Percentiles rank a stretch among this genome's conserved stretches.
phyloP scores from a whole-genome alignment of 805 yeast species.

The Grigorovia yakushimaensis region DNA sequence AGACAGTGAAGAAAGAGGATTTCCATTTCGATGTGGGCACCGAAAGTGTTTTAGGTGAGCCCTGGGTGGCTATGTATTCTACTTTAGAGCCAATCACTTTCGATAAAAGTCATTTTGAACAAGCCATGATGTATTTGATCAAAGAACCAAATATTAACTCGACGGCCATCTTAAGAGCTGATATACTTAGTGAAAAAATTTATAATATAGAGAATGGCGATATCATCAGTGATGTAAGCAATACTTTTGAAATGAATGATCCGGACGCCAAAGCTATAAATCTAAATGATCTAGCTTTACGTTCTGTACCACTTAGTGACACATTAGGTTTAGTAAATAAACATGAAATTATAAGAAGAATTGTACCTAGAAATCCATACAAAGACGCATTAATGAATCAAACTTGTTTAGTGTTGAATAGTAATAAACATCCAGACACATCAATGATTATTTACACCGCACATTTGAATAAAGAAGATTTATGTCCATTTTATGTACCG shows the following conservation, averaged over 20 bases:
- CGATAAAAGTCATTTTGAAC: slow-evolving; percentile 44
- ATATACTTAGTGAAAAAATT: slow-evolving; percentile 47
- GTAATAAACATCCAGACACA: slow-evolving; percentile 27
- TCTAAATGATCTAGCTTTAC: slow-evolving; percentile 36
- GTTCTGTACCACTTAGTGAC: slow-evolving; percentile 21
- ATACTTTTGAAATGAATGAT: slow-evolving; percentile 4
- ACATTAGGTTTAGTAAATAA: slow-evolving; percentile 25
- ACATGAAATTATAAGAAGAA: slow-evolving; percentile 62
- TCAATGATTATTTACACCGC: slow-evolving; percentile 68
- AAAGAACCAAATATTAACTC: slow-evolving; percentile 85
- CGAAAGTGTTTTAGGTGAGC: slow-evolving; percentile 19
- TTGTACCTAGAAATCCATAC: slow-evolving; percentile 85
- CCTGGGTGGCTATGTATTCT: slow-evolving; percentile 23
- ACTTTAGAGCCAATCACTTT: slow-evolving; percentile 17
- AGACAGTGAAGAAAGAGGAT: neutral
- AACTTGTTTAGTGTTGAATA: slow-evolving; percentile 51
- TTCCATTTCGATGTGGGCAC: neutral
- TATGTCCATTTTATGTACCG: slow-evolving; percentile 85
- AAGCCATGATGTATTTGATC: slow-evolving; percentile 72
- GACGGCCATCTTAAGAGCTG: slow-evolving; percentile 82
- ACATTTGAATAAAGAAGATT: slow-evolving; percentile 49
- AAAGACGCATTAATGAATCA: slow-evolving; percentile 79
- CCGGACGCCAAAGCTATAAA: slow-evolving; percentile 22
- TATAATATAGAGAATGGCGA: slow-evolving; percentile 23
- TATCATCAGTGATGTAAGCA: slow-evolving; percentile 4